Evolutionary conservation across 805 yeast species (phyloP).

Genomic region (Debaryomyces tyrocola): DNA sequence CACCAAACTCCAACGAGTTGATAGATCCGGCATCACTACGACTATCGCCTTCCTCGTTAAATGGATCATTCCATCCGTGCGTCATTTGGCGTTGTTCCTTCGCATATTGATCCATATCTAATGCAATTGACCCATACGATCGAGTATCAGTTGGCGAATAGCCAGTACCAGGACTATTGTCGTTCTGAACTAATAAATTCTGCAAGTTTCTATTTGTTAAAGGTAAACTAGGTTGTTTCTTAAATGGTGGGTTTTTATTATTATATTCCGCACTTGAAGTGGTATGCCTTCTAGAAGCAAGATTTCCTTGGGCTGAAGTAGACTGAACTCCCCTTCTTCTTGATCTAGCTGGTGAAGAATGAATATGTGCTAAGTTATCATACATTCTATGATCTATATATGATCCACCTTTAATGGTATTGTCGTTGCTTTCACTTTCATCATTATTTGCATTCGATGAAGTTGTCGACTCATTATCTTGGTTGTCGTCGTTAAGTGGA

Average conservation of each 20-base stretch:
- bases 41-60: constrained; percentile 10
- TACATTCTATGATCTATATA: constrained; percentile 32
- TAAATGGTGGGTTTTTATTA: not conserved
- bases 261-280: not conserved
- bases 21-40: constrained; percentile 14
- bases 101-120: constrained; percentile 42
- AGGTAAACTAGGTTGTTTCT: constrained; percentile 20
- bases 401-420: constrained; percentile 10
- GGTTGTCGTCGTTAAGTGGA: not conserved
- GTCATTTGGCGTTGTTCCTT: constrained; percentile 28
- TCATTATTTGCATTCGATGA: constrained; percentile 12
- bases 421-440: constrained; percentile 3
- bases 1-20: constrained; percentile 42
- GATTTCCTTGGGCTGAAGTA: not conserved
- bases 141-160: constrained; percentile 9
- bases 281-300: constrained; percentile 3
- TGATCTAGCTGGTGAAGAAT: constrained; percentile 28
- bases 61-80: constrained; percentile 10
- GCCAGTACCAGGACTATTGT: not conserved
- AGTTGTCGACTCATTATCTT: constrained; percentile 5
- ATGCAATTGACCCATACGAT: constrained; percentile 25
- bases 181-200: constrained; percentile 17
- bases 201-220: constrained; percentile 40
- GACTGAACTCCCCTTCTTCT: constrained; percentile 21
- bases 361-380: constrained; percentile 26